phyloP scores from a whole-genome alignment of 202 grass and related monocot species.

The Saccharum hybrid region DNA sequence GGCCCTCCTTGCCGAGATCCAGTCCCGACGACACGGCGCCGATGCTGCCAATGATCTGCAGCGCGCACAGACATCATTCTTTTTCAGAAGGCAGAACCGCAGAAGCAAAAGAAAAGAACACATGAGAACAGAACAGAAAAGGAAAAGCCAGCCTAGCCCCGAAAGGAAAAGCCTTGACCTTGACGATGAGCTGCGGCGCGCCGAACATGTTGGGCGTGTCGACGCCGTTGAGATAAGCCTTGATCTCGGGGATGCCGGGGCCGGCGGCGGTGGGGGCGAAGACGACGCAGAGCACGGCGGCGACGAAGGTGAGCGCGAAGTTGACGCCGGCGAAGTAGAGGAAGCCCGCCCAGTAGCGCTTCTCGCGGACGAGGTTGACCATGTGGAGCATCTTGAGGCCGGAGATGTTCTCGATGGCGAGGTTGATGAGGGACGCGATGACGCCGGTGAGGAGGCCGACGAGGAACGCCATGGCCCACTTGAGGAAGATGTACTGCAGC shows the following conservation, averaged over 20 bases:
- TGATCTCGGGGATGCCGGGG: constrained; percentile 96
- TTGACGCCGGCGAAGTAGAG: constrained; percentile 78
- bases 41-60: constrained; percentile 87
- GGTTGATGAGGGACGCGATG: constrained; percentile 87
- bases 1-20: constrained; percentile 92
- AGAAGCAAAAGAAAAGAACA: no score
- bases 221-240: constrained; percentile 95
- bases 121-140: no score
- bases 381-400: constrained; percentile 86
- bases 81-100: not conserved
- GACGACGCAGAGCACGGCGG: constrained; percentile 80
- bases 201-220: constrained; percentile 98
- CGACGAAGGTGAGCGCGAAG: constrained; percentile 64
- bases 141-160: not conserved
- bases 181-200: constrained; percentile 74
- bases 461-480: constrained; percentile 92
- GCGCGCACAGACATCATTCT: not conserved
- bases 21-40: constrained; percentile 81
- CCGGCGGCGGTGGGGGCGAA: constrained; percentile 94
- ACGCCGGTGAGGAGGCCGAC: constrained; percentile 89
- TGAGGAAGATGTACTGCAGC: constrained; percentile 85
- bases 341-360: constrained; percentile 76
- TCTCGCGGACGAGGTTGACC: constrained; percentile 67
- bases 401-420: constrained; percentile 94
- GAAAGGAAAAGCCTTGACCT: constrained; percentile 25